Base-by-base conservation (phyloP, 345 rosid species). In the Rhodamnia argentea region DNA sequence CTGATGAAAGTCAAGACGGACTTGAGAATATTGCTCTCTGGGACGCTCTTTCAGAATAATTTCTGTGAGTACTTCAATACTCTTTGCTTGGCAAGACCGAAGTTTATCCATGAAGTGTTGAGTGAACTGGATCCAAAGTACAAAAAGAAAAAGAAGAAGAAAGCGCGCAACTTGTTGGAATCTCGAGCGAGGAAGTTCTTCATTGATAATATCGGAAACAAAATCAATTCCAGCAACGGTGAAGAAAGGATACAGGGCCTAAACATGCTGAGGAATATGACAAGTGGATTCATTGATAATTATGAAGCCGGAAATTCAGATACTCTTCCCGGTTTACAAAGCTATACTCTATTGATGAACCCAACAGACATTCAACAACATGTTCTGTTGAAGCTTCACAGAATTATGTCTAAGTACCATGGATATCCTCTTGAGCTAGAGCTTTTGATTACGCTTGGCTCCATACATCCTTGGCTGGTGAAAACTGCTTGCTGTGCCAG, bases 61-160 rank as follows among this genome's bases (percentile, higher is more conserved):
- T 96, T 96, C 91, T 93, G 96, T 76, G 99, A 96, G 87, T 96
- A 96, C 89, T 96, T 95, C 88, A 96, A 96, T 88, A 96, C 99
- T 47, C 92, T 96, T 57, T 95, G 95, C 88, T 89, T 96, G 85
- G 98, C 99, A 24, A 94, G 99, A 85, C 99, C 99, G 1, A 93
- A 93, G 90, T 95, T 96, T 83, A 87, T 94, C 12, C 85, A 89
- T 81, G 99, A 95, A 91, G 97, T 96, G 52, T 86, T 95, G 89
- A 91, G 55, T 90, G 92, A 74, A 84, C 86, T 95, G 84, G 98
- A 96, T 87, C 92, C 93, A 24, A 95, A 95, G 87, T 89, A 75
- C 70, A 92, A 86, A 85, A 91, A 88, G 89, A 92, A 88, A 50
- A 51, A 44, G 42, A 85, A 52, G 47, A 89, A 90, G 87, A 96